Evolutionary conservation across 2,329 filamentous ascomycete species (phyloP), one percentile per base, ranked within the genome.

Genomic region (Neonectria hederae): DNA sequence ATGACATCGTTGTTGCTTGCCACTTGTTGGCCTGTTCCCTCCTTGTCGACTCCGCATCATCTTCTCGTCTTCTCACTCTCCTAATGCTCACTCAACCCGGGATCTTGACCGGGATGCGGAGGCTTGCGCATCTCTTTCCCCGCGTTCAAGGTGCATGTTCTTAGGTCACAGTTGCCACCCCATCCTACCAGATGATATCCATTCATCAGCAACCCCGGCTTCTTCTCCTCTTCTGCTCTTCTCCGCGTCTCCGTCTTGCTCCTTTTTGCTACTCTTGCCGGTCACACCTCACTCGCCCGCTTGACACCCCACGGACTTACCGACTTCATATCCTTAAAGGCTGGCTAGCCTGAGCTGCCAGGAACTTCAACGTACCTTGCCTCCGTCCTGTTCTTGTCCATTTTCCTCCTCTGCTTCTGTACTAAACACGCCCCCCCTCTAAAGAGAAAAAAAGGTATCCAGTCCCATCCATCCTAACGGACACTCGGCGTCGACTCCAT

Each of bases 121-220:
- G 61, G 40, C 22, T 59, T 59, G 32, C 24, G 24, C 49, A 54
- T 42, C 49, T 22, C 32, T 35, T 30, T 62, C 53, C 48, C 43
- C 40, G 46, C 46, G 46, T 54, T 53, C 49, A 63, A 38, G 51
- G 45, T 45, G 61, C 42, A 42, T 54, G 19, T 38, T 32, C 49
- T 51, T 22, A 42, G 43, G 32, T 51, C 48, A 32, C 28, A 19
- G 48, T 13, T 13, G 48, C 17, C n/a, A 32, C 51, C 51, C 55
- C 61, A 59, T 63, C 61, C 61, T 63, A 59, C 55, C 51, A 63
- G 51, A 42, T 43, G 28, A 5, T 55, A 43, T 17, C 43, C 49
- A 63, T 63, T 59, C 55, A 63, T 63, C 51, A 63, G 55, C 51
- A 45, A 59, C 51, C 61, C 61, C 43, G 52, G 14, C 51, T 59